Evolutionary conservation across 192 early-diverging fungal species (phyloP).

Genomic region (Backusella morwellensis): DNA sequence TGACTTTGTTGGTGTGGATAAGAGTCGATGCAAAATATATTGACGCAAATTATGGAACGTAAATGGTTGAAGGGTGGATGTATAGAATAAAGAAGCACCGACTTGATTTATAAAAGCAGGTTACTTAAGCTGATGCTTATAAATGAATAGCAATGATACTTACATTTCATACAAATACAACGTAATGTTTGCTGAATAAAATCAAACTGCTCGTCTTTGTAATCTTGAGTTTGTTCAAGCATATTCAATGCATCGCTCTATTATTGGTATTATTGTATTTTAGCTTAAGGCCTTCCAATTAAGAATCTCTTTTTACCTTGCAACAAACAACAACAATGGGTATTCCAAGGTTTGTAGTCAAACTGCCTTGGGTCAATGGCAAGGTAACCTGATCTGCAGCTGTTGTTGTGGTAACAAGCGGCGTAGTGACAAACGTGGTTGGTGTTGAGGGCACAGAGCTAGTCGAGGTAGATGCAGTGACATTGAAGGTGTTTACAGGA

Average conservation of each 20-base stretch:
- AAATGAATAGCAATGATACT: slow-evolving; percentile 18
- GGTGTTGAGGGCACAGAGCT: slow-evolving; percentile 31
- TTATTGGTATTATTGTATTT: background rate
- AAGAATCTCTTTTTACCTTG: slow-evolving; percentile 53
- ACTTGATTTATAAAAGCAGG: slow-evolving; percentile 41
- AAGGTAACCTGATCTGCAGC: slow-evolving; percentile 56
- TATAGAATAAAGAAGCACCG: slow-evolving; percentile 90
- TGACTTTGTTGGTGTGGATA: slow-evolving; percentile 38
- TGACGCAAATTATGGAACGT: slow-evolving; percentile 76
- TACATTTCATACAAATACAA: slow-evolving; percentile 89
- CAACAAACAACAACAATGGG: slow-evolving; percentile 85
- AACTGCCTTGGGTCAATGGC: slow-evolving; percentile 76
- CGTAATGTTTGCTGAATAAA: slow-evolving; percentile 92
- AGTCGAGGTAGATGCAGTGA: slow-evolving; percentile 27
- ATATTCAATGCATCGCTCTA: slow-evolving; percentile 63
- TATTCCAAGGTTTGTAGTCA: slow-evolving; percentile 84
- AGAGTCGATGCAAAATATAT: slow-evolving; percentile 77
- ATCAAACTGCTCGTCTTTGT: slow-evolving; percentile 92
- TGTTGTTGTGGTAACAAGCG: slow-evolving; percentile 33
- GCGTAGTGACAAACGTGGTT: slow-evolving; percentile 26
- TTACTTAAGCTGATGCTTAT: background rate
- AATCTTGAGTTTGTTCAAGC: slow-evolving; percentile 81
- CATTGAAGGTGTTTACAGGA: background rate
- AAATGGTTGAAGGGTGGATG: slow-evolving; percentile 73
- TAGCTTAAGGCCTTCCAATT: background rate